phyloP scores from a whole-genome alignment of 176 grass and related monocot genomes.

The Zizania latifolia region DNA sequence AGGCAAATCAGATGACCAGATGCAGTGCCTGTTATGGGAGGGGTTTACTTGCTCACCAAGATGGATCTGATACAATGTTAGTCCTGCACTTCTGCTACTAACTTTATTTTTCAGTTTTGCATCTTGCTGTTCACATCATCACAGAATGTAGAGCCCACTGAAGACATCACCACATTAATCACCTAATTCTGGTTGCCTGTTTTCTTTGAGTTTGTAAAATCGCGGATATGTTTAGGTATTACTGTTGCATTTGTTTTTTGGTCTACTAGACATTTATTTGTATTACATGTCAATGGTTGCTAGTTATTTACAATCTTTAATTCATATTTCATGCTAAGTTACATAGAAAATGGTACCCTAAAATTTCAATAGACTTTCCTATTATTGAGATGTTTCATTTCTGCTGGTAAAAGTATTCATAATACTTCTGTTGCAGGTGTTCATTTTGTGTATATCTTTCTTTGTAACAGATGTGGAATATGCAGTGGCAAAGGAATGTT shows the following conservation, averaged over 20 bases:
- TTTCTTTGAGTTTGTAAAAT: not conserved
- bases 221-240: not conserved
- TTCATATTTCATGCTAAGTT: not conserved
- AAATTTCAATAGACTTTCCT: not conserved
- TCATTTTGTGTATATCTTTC: conserved; percentile 1
- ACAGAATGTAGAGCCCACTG: not conserved
- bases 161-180: not conserved
- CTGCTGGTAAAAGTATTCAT: not conserved
- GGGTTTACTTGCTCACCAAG: conserved; percentile 73
- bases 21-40: conserved; percentile 72
- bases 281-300: not conserved
- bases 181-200: not conserved
- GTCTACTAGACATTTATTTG: not conserved
- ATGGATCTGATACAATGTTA: conserved; percentile 91
- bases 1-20: conserved; percentile 69
- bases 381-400: not conserved
- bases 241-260: not conserved
- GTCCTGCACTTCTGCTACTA: conserved; percentile 14
- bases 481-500: conserved; percentile 77
- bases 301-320: not conserved
- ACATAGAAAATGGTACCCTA: not conserved
- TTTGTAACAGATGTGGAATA: conserved; percentile 70
- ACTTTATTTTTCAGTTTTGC: not conserved
- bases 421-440: not conserved
- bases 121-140: not conserved